Base-by-base conservation (phyloP, 371 early-diverging fungal genomes). In the Basidiobolus heterosporus region DNA sequence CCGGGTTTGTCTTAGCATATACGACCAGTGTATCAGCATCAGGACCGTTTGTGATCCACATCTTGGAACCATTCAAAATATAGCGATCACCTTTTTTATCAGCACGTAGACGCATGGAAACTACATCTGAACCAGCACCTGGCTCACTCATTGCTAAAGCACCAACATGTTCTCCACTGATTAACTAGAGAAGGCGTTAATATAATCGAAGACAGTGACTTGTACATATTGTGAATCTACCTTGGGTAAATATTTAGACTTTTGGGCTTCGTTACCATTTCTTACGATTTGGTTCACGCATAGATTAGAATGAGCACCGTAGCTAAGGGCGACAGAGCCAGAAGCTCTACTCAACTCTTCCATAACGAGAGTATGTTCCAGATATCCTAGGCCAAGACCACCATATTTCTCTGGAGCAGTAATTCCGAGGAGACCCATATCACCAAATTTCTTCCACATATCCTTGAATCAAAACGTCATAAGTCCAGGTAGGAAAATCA, bases 1-100 rank as follows among this genome's bases (percentile, higher is more conserved):
- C 66, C 41, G 72, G 58, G 45, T 86, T 71, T 3, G 93, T 93
- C 68, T 93, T 93, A 30, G 94, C 94, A 60, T 94, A 96, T 6
- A 94, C 92, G 6, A 96, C 85, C 48, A 94, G 59, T 1, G 80
- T 80, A 59, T 94, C 78, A 11, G 93, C 92, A 63, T 91, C 91
- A 14, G 91, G 91, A 2, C 94, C 94, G 66, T 96, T 96, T 37
- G 97, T 96, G 60, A 96, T 96, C 97, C 97, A 96, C 66, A 91
- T 78, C 67, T 93, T 92, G 57, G 78, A 86, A 1, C 88, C 88
- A 50, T 85, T 88, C 45, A 87, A 54, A 3, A 88, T 60, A 57
- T 88, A 93, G 15, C 56, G 58, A 56, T 78, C 79, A 24, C 88
- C 91, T 59, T 80, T 80, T 64, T 75, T 78, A 8, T 84, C 87